Base-by-base conservation (phyloP, 78 protist species). In the Dictyostelium firmibasis region DNA sequence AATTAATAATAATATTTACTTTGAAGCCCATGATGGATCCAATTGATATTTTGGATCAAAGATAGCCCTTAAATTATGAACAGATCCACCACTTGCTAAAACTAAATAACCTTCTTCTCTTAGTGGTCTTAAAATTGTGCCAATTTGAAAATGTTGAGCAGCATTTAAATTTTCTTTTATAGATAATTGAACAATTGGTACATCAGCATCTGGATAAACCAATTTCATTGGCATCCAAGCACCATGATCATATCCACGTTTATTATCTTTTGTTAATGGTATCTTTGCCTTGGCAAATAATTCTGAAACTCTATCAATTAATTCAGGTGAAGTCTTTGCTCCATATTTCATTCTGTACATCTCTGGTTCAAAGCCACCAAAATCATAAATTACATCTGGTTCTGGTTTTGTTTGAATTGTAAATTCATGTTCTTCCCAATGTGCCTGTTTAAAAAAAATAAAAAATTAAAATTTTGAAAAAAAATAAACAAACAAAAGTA, bases 211-310 rank as follows among this genome's bases (percentile, higher is more conserved):
- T 29, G 97, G 97, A 84, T 79, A 84, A 0, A 96, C 36, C 64
- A 62, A 44, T 44, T 60, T 79, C 27, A 96, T 38, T 16, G 84
- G 74, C 16, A 82, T 67, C 89, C 89, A 96, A 16, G 88, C 62
- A 7, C 97, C 97, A 87, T 96, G 97, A 25, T 96, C 97, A 31
- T 53, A 75, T 47, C 97, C 97, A 31, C 96, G 29, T 43, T 64
- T 57, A 29, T 27, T 35, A 27, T 95, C 97, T 25, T 69, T 5
- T 23, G 44, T 35, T 29, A 41, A 76, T 2, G 35, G 50, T 23
- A 87, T 67, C 5, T 35, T 75, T 14, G 33, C 20, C 4, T 85
- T 27, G 2, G 91, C 2, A 50, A 95, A 81, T 10, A 64, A n/a
- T 9, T 92, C 53, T n/a, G 29, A 16, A 5, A 88, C 78, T 11